Percentiles rank a stretch among this genome's conserved stretches.
Conservation (phyloP, 257 asterid species). For the Solanum pinnatisectum region DNA sequence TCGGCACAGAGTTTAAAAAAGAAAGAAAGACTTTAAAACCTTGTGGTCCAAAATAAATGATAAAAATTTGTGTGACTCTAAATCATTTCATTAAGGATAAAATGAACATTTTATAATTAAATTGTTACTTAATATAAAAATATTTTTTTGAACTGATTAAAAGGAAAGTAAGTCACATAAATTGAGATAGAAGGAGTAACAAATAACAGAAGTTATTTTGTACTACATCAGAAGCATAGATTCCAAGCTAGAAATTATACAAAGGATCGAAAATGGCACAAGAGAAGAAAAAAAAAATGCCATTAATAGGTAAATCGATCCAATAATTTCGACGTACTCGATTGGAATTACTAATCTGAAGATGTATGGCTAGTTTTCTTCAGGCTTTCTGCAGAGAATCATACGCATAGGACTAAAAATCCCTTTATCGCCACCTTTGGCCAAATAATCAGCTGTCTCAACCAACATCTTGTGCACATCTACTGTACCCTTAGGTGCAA, state of each 20-base stretch:
- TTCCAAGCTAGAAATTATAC: neutral
- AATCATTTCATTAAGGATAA: no score
- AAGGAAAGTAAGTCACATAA: no score
- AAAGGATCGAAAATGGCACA: neutral
- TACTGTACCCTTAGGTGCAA: conserved; percentile 66
- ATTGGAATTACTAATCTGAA: neutral
- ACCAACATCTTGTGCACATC: conserved; percentile 81
- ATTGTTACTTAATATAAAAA: no score
- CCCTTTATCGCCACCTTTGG: conserved; percentile 67
- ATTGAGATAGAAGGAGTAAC: accelerated
- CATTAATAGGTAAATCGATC: neutral
- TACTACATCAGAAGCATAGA: neutral
- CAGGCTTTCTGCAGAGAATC: conserved; percentile 80
- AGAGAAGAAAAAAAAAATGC: neutral
- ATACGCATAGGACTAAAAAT: conserved; percentile 76
- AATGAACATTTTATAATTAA: no score
- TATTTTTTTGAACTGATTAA: no score
- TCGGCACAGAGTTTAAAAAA: accelerated
- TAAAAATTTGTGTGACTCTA: no score
- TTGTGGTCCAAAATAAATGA: no score
- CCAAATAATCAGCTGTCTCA: conserved; percentile 62
- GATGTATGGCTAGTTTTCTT: conserved; percentile 10
- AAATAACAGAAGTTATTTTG: neutral
- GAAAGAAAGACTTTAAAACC: accelerated
- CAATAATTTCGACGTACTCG: neutral